Percentiles rank a stretch among this genome's conserved stretches.
These are phyloP conservation scores for Trichoderma erinaceum DNA, from an alignment of 495 filamentous ascomycete species.

Conservation along the genomic window DNA sequence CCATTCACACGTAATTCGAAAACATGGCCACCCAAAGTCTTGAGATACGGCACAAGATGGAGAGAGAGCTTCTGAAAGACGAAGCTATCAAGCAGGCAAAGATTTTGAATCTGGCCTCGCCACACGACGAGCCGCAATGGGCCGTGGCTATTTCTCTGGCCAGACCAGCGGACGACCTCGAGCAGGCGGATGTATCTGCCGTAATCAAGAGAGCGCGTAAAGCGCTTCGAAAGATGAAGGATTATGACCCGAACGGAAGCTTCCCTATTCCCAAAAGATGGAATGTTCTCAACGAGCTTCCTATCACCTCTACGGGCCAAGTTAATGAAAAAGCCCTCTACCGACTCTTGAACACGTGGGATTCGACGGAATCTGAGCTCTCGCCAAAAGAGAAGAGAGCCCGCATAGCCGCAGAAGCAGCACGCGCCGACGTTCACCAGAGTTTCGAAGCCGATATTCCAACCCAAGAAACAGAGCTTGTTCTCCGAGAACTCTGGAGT, in stretches of 20 bases:
- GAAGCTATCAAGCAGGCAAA: not conserved
- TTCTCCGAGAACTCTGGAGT: constrained; percentile 40
- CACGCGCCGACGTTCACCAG: not conserved
- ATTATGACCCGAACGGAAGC: not conserved
- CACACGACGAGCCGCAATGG: not conserved
- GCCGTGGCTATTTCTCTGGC: not conserved
- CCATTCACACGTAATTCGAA: not conserved
- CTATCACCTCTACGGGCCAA: not conserved
- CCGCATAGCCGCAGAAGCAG: not conserved
- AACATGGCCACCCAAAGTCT: not conserved
- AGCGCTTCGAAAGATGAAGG: not conserved
- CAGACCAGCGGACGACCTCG: not conserved
- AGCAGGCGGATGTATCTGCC: not conserved
- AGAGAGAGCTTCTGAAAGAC: not conserved
- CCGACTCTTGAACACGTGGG: not conserved
- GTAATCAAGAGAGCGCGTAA: constrained; percentile 3
- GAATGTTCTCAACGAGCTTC: not conserved
- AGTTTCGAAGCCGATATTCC: not conserved
- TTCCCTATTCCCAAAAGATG: not conserved
- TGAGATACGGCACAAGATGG: not conserved
- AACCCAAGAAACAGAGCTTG: not conserved
- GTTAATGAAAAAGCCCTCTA: not conserved
- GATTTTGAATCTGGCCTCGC: not conserved
- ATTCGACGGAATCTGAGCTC: not conserved
- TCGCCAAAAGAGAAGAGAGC: not conserved